phyloP scores from a whole-genome alignment of 108 stramenopile species.

The Skeletonema menzelii region DNA sequence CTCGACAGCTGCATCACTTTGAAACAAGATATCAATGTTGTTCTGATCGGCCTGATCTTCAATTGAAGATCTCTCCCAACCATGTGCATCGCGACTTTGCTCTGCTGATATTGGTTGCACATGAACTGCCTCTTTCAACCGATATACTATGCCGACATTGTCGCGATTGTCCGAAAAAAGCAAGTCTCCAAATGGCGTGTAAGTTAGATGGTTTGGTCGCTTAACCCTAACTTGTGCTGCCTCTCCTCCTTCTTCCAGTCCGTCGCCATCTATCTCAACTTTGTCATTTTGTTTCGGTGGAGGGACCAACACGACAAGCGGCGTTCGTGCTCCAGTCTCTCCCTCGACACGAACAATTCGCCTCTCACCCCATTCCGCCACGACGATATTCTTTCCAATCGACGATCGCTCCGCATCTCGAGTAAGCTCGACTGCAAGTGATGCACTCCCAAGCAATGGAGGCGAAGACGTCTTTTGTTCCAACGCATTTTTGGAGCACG shows the following conservation, averaged over 20 bases:
- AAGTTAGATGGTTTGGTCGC: slow-evolving; percentile 53
- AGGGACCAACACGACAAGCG: slow-evolving; percentile 54
- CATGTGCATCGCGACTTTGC: slow-evolving; percentile 69
- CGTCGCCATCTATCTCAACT: not conserved
- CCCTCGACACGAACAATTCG: slow-evolving; percentile 71
- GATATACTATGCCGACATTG: slow-evolving; percentile 43
- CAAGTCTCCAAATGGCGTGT: slow-evolving; percentile 78
- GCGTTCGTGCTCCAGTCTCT: slow-evolving; percentile 74
- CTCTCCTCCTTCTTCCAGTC: not conserved
- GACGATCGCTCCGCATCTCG: slow-evolving; percentile 28
- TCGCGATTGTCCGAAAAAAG: slow-evolving; percentile 44
- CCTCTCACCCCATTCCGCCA: slow-evolving; percentile 79
- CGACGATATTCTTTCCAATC: slow-evolving; percentile 37
- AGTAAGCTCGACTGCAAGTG: slow-evolving; percentile 49
- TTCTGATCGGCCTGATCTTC: slow-evolving; percentile 14
- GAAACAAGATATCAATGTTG: slow-evolving; percentile 34
- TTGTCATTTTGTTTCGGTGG: slow-evolving; percentile 1
- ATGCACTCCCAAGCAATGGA: slow-evolving; percentile 55
- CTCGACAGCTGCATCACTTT: slow-evolving; percentile 39
- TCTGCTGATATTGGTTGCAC: slow-evolving; percentile 56
- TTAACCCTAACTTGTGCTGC: slow-evolving; percentile 25
- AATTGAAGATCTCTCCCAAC: slow-evolving; percentile 39
- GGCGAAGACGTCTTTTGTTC: not conserved
- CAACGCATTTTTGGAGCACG: not conserved
- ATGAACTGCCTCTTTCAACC: slow-evolving; percentile 50